These are phyloP conservation scores for Iodosphaeria phyllophila DNA, from an alignment of 2,329 filamentous ascomycete genomes.

Conservation along the genomic window DNA sequence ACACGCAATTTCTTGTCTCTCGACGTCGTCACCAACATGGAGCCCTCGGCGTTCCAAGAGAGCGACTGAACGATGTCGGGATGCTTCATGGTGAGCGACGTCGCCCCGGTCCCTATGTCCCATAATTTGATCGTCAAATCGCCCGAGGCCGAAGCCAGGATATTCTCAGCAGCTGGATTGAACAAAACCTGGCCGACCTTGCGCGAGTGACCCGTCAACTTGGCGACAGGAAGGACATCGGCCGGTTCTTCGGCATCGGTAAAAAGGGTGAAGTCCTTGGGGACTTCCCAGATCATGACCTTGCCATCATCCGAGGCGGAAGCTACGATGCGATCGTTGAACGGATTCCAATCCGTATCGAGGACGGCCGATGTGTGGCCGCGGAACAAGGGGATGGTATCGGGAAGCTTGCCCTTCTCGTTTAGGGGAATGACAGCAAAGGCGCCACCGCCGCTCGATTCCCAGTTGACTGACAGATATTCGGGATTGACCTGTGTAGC, in stretches of 20 bases:
- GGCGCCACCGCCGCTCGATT: conserved; percentile 83
- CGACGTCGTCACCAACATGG: conserved; percentile 76
- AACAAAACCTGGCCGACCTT: conserved; percentile 97
- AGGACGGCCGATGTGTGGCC: conserved; percentile 91
- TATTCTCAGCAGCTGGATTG: conserved; percentile 89
- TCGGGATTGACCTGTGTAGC: conserved; percentile 67
- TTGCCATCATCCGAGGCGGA: conserved; percentile 95
- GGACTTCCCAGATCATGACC: conserved; percentile 92
- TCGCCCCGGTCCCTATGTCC: conserved; percentile 68
- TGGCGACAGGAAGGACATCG: conserved; percentile 65
- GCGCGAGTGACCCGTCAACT: conserved; percentile 73
- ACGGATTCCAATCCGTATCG: conserved; percentile 97
- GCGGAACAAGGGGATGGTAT: conserved; percentile 84
- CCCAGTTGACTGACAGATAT: conserved; percentile 97
- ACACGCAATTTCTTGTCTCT: conserved; percentile 96
- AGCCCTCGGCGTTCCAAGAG: conserved; percentile 85
- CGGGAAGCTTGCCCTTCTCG: conserved; percentile 79
- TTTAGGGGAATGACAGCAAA: conserved; percentile 88
- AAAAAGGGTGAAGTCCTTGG: conserved; percentile 67
- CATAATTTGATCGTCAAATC: conserved; percentile 92
- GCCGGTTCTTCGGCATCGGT: conserved; percentile 69
- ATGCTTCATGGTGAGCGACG: conserved; percentile 63
- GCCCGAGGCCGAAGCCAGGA: conserved; percentile 86
- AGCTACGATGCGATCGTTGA: conserved; percentile 82
- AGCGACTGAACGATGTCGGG: conserved; percentile 86